Conservation (phyloP, 768 basidiomycete genomes). For the Strobilomyces confusus region DNA sequence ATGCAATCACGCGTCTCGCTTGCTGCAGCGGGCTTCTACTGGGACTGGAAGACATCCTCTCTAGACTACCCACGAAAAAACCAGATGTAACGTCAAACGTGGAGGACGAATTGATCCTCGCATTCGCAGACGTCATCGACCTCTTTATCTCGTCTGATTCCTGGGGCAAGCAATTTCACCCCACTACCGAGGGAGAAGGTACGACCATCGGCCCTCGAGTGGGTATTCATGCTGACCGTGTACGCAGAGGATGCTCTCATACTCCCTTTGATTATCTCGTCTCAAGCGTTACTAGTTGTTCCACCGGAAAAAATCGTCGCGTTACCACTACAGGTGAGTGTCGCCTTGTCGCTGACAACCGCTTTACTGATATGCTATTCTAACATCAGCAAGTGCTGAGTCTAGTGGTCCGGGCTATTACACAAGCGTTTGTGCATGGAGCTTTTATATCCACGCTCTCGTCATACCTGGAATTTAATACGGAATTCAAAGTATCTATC, state of each 20-base stretch:
- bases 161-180: slow-evolving; percentile 71
- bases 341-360: slow-evolving; percentile 24
- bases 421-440: slow-evolving; percentile 54
- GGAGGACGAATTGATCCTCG: slow-evolving; percentile 64
- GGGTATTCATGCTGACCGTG: slow-evolving; percentile 7
- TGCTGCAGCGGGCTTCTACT: slow-evolving; percentile 61
- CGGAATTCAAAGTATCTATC: slow-evolving; percentile 19
- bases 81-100: slow-evolving; percentile 38
- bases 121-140: slow-evolving; percentile 74
- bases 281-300: slow-evolving; percentile 57
- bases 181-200: slow-evolving; percentile 42
- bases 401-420: slow-evolving; percentile 44
- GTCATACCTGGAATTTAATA: slow-evolving; percentile 28
- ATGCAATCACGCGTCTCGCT: slow-evolving; percentile 56
- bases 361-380: background rate
- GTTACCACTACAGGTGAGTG: slow-evolving; percentile 49
- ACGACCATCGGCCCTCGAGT: slow-evolving; percentile 15
- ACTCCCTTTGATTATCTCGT: slow-evolving; percentile 47
- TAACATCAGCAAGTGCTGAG: slow-evolving; percentile 23
- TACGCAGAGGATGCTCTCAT: slow-evolving; percentile 41
- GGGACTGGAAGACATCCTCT: slow-evolving; percentile 53
- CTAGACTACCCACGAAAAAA: slow-evolving; percentile 28
- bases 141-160: slow-evolving; percentile 40
- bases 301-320: slow-evolving; percentile 52
- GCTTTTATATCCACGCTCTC: slow-evolving; percentile 47